phyloP scores from a whole-genome alignment of 2,329 filamentous ascomycete genomes.

The Ophiostoma sp. region DNA sequence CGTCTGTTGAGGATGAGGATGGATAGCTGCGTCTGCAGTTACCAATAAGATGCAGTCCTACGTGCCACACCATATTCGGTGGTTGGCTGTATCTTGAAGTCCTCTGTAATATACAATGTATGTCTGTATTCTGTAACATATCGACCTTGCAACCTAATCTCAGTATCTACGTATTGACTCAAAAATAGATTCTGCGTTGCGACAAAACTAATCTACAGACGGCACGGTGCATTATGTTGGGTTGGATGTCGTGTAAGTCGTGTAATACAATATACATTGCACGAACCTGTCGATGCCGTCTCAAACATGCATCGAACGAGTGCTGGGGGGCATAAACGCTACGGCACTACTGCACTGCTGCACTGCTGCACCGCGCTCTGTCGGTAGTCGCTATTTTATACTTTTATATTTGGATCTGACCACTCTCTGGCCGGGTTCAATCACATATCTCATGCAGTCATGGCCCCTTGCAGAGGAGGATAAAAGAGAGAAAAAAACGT shows the following conservation, averaged over 20 bases:
- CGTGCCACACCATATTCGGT: constrained; percentile 1
- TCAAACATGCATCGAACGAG: constrained; percentile 8
- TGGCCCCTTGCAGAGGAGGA: constrained; percentile 1
- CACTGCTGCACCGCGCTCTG: not conserved
- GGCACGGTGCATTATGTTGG: constrained; percentile 3
- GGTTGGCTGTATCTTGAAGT: not conserved
- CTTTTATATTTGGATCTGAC: not conserved
- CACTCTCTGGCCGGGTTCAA: not conserved
- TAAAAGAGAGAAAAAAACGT: not conserved
- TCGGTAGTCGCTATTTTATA: not conserved
- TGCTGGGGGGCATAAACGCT: not conserved
- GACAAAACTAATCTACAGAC: not conserved
- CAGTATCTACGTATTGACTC: not conserved
- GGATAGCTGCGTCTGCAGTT: constrained; percentile 1
- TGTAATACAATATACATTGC: constrained; percentile 4
- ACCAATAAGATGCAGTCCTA: constrained; percentile 11
- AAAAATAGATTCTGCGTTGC: not conserved
- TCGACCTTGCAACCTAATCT: not conserved
- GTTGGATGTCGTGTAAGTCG: constrained; percentile 2
- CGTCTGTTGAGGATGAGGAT: constrained; percentile 1
- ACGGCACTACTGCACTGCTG: not conserved
- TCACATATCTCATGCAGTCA: constrained; percentile 2
- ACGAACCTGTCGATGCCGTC: constrained; percentile 6
- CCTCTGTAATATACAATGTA: too few species aligned
- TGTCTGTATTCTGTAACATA: not conserved